These are phyloP conservation scores for Boletus sp. DNA, from an alignment of 1,284 basidiomycete genomes.

Conservation along the genomic window DNA sequence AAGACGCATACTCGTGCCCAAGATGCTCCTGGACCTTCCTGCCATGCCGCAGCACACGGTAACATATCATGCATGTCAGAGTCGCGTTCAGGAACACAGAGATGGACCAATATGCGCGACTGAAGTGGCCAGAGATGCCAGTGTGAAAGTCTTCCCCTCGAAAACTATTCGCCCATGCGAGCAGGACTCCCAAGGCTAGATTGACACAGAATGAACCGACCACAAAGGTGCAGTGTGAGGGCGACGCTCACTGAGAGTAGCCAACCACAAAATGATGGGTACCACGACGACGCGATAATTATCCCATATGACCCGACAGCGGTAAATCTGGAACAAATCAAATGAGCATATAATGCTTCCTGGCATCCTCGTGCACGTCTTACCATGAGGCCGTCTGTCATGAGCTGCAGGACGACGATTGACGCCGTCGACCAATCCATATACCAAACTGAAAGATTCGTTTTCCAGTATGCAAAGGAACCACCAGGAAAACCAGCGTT, in stretches of 20 bases:
- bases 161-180: neutral
- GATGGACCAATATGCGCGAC: conserved; percentile 3
- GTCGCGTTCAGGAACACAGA: neutral
- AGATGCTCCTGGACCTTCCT: neutral
- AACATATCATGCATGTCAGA: conserved; percentile 5
- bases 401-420: conserved; percentile 12
- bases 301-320: conserved; percentile 2
- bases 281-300: neutral
- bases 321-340: neutral
- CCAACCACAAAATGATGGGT: conserved; percentile 2
- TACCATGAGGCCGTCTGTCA: conserved; percentile 20
- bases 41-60: neutral
- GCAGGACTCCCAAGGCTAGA: conserved; percentile 13
- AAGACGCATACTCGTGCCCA: neutral
- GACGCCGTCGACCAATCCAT: neutral
- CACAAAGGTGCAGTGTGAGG: too few relatives aligned
- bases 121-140: neutral
- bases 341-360: neutral
- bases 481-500: neutral
- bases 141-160: neutral
- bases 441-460: conserved; percentile 1
- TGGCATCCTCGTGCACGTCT: neutral
- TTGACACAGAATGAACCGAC: neutral
- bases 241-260: neutral
- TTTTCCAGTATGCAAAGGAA: conserved; percentile 1